These are phyloP conservation scores for Lachnellula occidentalis DNA, from an alignment of 2,329 filamentous ascomycete genomes.

Conservation along the genomic window DNA sequence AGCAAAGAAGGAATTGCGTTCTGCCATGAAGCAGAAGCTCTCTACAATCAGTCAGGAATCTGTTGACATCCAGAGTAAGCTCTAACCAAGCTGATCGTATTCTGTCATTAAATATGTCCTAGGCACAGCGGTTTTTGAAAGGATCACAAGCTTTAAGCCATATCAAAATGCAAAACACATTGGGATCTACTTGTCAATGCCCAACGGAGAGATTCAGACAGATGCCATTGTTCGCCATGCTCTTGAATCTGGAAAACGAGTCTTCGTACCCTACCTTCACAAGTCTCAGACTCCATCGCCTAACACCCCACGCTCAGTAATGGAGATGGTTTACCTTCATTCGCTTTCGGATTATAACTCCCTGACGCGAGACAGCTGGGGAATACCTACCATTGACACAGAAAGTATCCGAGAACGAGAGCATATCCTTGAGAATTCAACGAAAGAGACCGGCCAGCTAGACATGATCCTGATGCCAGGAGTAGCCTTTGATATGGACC, in stretches of 20 bases:
- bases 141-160: slow-evolving; percentile 61
- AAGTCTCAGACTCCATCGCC: slow-evolving; percentile 38
- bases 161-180: slow-evolving; percentile 72
- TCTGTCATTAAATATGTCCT: slow-evolving; percentile 10
- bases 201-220: slow-evolving; percentile 78
- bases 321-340: slow-evolving; percentile 88
- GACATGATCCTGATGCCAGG: slow-evolving; percentile 90
- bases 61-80: slow-evolving; percentile 65
- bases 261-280: slow-evolving; percentile 89
- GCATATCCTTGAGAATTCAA: slow-evolving; percentile 63
- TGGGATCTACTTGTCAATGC: slow-evolving; percentile 92
- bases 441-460: slow-evolving; percentile 46
- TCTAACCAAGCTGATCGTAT: not conserved
- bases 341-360: slow-evolving; percentile 72
- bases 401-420: slow-evolving; percentile 59
- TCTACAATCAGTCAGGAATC: slow-evolving; percentile 55
- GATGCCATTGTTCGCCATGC: slow-evolving; percentile 77
- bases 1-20: slow-evolving; percentile 72
- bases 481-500: slow-evolving; percentile 75
- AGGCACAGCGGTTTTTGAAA: slow-evolving; percentile 62
- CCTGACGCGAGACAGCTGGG: slow-evolving; percentile 78
- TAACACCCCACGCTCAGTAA: slow-evolving; percentile 57
- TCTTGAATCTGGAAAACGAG: slow-evolving; percentile 68
- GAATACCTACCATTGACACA: slow-evolving; percentile 78
- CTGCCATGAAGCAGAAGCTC: slow-evolving; percentile 62